These are phyloP conservation scores for Xeromyces bisporus DNA, from an alignment of 495 filamentous ascomycete species.

Conservation along the genomic window DNA sequence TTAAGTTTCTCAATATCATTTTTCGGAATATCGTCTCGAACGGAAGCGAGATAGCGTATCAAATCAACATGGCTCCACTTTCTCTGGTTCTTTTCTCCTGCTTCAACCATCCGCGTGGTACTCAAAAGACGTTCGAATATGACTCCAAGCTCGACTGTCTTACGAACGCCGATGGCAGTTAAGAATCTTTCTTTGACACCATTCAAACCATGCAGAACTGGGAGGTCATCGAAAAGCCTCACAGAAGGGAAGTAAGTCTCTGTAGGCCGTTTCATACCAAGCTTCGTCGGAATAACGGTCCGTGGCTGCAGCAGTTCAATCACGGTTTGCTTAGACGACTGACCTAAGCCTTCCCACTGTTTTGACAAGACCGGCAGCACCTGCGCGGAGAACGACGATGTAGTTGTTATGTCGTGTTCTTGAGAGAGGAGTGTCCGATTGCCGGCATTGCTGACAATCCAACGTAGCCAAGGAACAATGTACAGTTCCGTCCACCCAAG, in stretches of 20 bases:
- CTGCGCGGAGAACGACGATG: slow-evolving; percentile 55
- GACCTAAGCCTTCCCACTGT: slow-evolving; percentile 63
- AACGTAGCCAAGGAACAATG: slow-evolving; percentile 67
- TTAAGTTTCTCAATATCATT: slow-evolving; percentile 69
- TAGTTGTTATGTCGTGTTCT: slow-evolving; percentile 48
- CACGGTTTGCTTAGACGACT: slow-evolving; percentile 46
- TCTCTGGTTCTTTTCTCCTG: slow-evolving; percentile 14
- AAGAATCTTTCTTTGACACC: slow-evolving; percentile 83
- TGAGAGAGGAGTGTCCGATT: slow-evolving; percentile 24
- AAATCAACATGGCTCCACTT: slow-evolving; percentile 91
- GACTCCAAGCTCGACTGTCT: slow-evolving; percentile 80
- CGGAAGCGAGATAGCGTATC: slow-evolving; percentile 81
- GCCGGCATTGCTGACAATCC: slow-evolving; percentile 47
- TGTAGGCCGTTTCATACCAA: slow-evolving; percentile 71
- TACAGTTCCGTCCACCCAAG: slow-evolving; percentile 73
- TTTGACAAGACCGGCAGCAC: slow-evolving; percentile 72
- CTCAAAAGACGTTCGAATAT: slow-evolving; percentile 76
- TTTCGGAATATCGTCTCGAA: slow-evolving; percentile 72
- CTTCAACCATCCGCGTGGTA: slow-evolving; percentile 23
- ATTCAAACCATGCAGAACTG: slow-evolving; percentile 54
- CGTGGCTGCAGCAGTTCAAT: slow-evolving; percentile 41
- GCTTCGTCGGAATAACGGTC: slow-evolving; percentile 75
- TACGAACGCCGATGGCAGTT: slow-evolving; percentile 54
- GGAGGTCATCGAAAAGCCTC: slow-evolving; percentile 84
- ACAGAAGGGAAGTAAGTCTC: slow-evolving; percentile 90